Evolutionary conservation across 345 rosid genomes (phyloP).

Genomic region (Cochlearia excelsa): DNA sequence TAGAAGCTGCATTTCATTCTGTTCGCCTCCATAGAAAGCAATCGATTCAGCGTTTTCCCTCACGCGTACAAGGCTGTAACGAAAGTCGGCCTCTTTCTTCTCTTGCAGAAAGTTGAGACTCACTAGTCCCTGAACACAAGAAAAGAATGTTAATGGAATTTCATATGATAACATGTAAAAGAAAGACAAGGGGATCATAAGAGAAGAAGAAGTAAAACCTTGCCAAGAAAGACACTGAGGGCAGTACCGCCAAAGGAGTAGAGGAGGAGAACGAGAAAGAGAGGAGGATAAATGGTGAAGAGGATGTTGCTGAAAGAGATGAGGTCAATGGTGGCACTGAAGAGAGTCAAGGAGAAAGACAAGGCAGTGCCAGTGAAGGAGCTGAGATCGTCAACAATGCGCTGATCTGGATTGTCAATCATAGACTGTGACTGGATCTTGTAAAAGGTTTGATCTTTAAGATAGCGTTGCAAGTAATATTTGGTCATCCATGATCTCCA

Average conservation of each 20-base stretch:
- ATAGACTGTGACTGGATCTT: slow-evolving; percentile 91
- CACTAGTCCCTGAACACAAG: slow-evolving; percentile 66
- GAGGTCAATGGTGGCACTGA: slow-evolving; percentile 84
- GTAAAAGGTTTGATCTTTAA: slow-evolving; percentile 71
- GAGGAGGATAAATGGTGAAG: slow-evolving; percentile 85
- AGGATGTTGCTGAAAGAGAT: slow-evolving; percentile 93
- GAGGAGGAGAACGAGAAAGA: slow-evolving; percentile 69
- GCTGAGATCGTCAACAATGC: slow-evolving; percentile 86
- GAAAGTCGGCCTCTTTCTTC: slow-evolving; percentile 97
- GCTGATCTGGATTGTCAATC: slow-evolving; percentile 95
- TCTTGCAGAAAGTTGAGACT: slow-evolving; percentile 91
- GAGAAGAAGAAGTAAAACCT: slow-evolving; percentile 43
- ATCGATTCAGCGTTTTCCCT: slow-evolving; percentile 97
- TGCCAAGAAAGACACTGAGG: slow-evolving; percentile 77
- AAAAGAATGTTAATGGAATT: slow-evolving; percentile 20
- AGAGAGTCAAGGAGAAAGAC: slow-evolving; percentile 75
- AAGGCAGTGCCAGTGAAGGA: slow-evolving; percentile 87
- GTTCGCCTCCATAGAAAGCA: slow-evolving; percentile 94
- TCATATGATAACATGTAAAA: neutral
- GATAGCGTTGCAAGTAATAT: slow-evolving; percentile 78
- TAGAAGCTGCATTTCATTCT: slow-evolving; percentile 79
- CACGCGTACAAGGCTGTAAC: slow-evolving; percentile 92
- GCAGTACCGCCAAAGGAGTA: slow-evolving; percentile 90
- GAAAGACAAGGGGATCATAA: neutral
- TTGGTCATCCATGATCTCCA: slow-evolving; percentile 99